Percentiles rank a stretch among this genome's conserved stretches.
phyloP scores from a whole-genome alignment of 768 basidiomycete genomes.

The Lactarius quietus region DNA sequence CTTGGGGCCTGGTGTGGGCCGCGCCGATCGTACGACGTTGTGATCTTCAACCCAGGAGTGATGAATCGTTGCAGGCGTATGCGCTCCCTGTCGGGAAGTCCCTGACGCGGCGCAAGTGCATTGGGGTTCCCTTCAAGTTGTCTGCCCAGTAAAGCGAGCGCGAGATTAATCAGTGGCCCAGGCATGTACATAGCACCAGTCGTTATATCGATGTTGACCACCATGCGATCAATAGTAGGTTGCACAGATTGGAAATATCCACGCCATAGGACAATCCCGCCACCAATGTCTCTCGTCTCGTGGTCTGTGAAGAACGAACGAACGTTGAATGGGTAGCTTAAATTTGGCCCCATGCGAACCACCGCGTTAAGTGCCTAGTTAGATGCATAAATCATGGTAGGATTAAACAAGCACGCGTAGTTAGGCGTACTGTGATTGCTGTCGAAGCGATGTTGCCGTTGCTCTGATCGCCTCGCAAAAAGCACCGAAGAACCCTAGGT shows the following conservation, averaged over 20 bases:
- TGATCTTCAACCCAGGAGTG: constrained; percentile 48
- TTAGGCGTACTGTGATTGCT: constrained; percentile 52
- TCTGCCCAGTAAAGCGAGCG: constrained; percentile 55
- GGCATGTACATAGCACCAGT: constrained; percentile 73
- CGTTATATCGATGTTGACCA: constrained; percentile 75
- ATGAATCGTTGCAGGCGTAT: constrained; percentile 54
- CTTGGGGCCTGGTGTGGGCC: constrained; percentile 20
- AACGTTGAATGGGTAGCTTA: constrained; percentile 67
- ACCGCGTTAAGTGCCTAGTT: constrained; percentile 68
- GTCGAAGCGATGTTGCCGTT: constrained; percentile 67
- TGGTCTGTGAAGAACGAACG: constrained; percentile 68
- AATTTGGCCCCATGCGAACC: constrained; percentile 68
- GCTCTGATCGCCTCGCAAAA: constrained; percentile 60
- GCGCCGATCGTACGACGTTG: constrained; percentile 35
- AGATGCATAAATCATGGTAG: neutral
- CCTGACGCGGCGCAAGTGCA: constrained; percentile 38
- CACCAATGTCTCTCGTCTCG: constrained; percentile 53
- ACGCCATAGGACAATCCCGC: constrained; percentile 68
- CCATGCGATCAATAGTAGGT: constrained; percentile 57
- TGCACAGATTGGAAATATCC: constrained; percentile 81
- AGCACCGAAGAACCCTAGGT: constrained; percentile 57
- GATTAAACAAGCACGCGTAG: neutral
- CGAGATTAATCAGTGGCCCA: constrained; percentile 56
- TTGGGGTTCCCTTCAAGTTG: constrained; percentile 32
- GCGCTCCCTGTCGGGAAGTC: constrained; percentile 50